Evolutionary conservation across 1,284 basidiomycete species (phyloP).

Genomic region (Pterula multifida): DNA sequence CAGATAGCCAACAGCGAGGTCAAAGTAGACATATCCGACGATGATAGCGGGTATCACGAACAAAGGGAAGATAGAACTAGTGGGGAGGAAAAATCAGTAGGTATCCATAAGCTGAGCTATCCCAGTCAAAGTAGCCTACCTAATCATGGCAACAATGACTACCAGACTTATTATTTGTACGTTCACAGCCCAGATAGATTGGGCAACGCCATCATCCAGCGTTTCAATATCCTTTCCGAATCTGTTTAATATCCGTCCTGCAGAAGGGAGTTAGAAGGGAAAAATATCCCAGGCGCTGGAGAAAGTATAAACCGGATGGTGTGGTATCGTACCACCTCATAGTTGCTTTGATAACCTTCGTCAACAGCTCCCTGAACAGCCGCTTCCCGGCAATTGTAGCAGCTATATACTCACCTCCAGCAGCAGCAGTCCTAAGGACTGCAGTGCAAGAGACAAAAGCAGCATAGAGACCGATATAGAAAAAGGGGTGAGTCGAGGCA

Average conservation of each 20-base stretch:
- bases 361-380: constrained; percentile 26
- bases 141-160: constrained; percentile 30
- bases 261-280: not conserved
- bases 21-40: constrained; percentile 30
- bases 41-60: constrained; percentile 41
- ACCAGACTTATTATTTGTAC: constrained; percentile 23
- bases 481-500: constrained; percentile 28
- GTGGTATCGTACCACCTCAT: constrained; percentile 19
- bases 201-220: constrained; percentile 34
- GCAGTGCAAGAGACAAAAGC: constrained; percentile 24
- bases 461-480: constrained; percentile 31
- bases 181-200: constrained; percentile 33
- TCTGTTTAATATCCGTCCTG: constrained; percentile 30
- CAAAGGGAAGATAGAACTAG: constrained; percentile 31
- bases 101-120: not conserved
- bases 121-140: constrained; percentile 13
- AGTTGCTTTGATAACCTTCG: constrained; percentile 26
- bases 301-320: constrained; percentile 1
- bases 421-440: constrained; percentile 19
- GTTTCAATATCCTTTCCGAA: constrained; percentile 45
- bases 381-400: constrained; percentile 26
- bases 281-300: not conserved
- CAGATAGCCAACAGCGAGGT: constrained; percentile 36
- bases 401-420: constrained; percentile 27
- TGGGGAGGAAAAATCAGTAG: constrained; percentile 4